Base-by-base conservation (phyloP, 2,329 filamentous ascomycete species). In the Pseudocercospora ulei region DNA sequence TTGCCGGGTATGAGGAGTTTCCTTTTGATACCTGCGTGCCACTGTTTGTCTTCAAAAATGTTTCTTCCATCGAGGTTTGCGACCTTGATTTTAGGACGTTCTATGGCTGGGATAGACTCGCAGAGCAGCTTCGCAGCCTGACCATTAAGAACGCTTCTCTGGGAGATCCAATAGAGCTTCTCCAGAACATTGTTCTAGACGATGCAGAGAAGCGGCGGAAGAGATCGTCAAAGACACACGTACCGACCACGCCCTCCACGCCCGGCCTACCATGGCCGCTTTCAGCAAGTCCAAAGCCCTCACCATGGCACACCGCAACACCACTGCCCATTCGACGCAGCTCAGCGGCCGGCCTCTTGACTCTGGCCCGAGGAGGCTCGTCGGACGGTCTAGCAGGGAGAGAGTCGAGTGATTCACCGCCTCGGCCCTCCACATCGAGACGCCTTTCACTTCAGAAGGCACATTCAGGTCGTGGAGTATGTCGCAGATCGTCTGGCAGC, bases 11-110 rank as follows among this genome's bases (percentile, higher is more conserved):
- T 58, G 90, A 98, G 62, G 88, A 95, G 62, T 98, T 96, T 52
- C 90, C 90, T 2, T 37, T 95, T 96, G 90, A 98, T 62, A 94
- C 85, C 14, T 90, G 90, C 12, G 90, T 98, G 18, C 90, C 90
- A 12, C 70, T 98, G n/a, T 81, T 93, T 61, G 82, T 83, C 5
- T 96, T 98, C 73, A 96, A 98, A 66, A 98, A 96, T 53, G 69
- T 96, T 38, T 88, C 88, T 63, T 82, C 85, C 13, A 71, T 98
- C 48, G 90, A 98, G 62, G 83, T 98, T 37, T 87, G 80, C 65
- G 87, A 92, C 64, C 81, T 96, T 58, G 90, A 98, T 62, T 95
- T 94, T 59, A 78, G 90, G 46, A 87, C 94, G 54, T 95, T 96
- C 65, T 94, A 86, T 63, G 90, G 90, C 41, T 98, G 90, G 90